A percentile compares a stretch with the other conserved stretches of the same genome.
These are phyloP conservation scores for Suillus cothurnatus DNA, from an alignment of 768 basidiomycete species.

Conservation along the genomic window DNA sequence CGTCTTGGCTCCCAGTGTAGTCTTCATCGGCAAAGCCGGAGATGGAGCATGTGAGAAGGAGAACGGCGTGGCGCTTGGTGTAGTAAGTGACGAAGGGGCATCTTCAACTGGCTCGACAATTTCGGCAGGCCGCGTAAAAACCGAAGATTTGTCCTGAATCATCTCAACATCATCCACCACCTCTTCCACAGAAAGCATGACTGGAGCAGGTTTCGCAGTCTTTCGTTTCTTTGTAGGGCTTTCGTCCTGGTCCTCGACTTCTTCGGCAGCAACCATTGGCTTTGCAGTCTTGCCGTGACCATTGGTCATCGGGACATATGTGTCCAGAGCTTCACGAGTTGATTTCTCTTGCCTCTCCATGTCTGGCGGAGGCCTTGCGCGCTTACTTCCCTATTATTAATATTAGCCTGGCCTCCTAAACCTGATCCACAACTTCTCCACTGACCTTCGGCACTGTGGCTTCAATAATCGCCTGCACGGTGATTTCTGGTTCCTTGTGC, in stretches of 20 bases:
- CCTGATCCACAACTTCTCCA: constrained; percentile 12
- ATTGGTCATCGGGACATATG: constrained; percentile 14
- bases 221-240: constrained; percentile 51
- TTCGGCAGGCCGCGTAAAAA: constrained; percentile 36
- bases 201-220: constrained; percentile 26
- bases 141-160: constrained; percentile 22
- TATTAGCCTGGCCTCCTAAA: constrained; percentile 7
- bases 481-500: constrained; percentile 35
- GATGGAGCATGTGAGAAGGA: constrained; percentile 25
- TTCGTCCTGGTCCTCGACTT: constrained; percentile 41
- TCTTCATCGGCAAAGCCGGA: constrained; percentile 17
- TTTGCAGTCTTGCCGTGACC: constrained; percentile 14
- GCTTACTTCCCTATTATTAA: constrained; percentile 66
- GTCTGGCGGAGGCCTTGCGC: constrained; percentile 69
- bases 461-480: constrained; percentile 73
- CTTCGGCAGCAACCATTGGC: constrained; percentile 33
- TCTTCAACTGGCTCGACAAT: constrained; percentile 41
- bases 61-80: constrained; percentile 10
- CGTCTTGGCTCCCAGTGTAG: constrained; percentile 41
- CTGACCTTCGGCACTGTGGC: constrained; percentile 74
- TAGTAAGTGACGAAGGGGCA: constrained; percentile 18
- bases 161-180: constrained; percentile 40
- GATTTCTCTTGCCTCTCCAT: constrained; percentile 40
- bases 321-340: constrained; percentile 11
- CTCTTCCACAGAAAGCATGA: background rate